These are phyloP conservation scores for Cyberlindnera petersonii DNA, from an alignment of 805 yeast genomes.

Conservation along the genomic window DNA sequence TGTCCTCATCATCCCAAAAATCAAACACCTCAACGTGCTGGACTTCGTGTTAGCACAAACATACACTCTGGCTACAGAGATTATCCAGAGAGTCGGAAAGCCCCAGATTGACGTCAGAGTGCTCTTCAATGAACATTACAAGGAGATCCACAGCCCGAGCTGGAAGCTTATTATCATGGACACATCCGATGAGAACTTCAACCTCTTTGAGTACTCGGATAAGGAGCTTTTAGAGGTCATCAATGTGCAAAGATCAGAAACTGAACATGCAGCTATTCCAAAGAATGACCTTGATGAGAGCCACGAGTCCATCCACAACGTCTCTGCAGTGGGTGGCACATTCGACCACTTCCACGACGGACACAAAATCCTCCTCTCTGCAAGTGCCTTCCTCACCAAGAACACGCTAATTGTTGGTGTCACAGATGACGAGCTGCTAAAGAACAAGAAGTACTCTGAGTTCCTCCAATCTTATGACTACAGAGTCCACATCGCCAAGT, in stretches of 20 bases:
- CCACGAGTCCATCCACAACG: slow-evolving; percentile 29
- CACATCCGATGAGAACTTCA: slow-evolving; percentile 14
- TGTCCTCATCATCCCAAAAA: slow-evolving; percentile 16
- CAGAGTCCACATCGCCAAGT: slow-evolving; percentile 44
- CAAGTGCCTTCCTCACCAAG: slow-evolving; percentile 60
- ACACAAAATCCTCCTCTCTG: slow-evolving; percentile 77
- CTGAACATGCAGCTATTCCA: not conserved
- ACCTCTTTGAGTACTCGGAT: slow-evolving; percentile 9
- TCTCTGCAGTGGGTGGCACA: slow-evolving; percentile 86
- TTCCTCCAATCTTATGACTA: slow-evolving; percentile 53
- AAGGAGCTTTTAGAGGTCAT: slow-evolving; percentile 9
- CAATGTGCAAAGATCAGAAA: slow-evolving; percentile 10
- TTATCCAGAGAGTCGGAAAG: slow-evolving; percentile 6
- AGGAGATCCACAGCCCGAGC: slow-evolving; percentile 11
- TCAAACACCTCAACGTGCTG: slow-evolving; percentile 19
- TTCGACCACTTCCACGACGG: slow-evolving; percentile 97
- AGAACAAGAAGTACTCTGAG: slow-evolving; percentile 70
- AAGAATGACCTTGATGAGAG: slow-evolving; percentile 19
- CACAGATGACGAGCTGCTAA: slow-evolving; percentile 69
- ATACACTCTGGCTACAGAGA: slow-evolving; percentile 21
- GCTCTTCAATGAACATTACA: slow-evolving; percentile 26
- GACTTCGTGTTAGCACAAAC: slow-evolving; percentile 23
- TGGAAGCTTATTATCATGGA: slow-evolving; percentile 24
- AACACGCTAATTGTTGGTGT: slow-evolving; percentile 69
- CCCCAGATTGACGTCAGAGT: slow-evolving; percentile 17